phyloP scores from a whole-genome alignment of 176 grass and related monocot genomes.

The Triticum aestivum region IWGSC_CS_RefSeq_v2.1 NC_057798.1:218702839-218703338 shows the following conservation, averaged over 20 bases:
- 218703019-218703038: too few relatives aligned
- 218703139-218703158: conserved; percentile 51
- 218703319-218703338: conserved; percentile 58
- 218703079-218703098: not conserved
- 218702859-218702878: too few relatives aligned
- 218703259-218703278: conserved; percentile 18
- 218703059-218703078: too few relatives aligned
- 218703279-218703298: conserved; percentile 12
- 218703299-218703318: conserved; percentile 55
- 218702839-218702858: too few relatives aligned
- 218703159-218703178: conserved; percentile 37
- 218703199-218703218: conserved; percentile 31
- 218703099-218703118: not conserved
- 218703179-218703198: conserved; percentile 38
- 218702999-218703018: too few relatives aligned
- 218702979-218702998: too few relatives aligned
- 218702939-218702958: too few relatives aligned
- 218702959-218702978: too few relatives aligned
- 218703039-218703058: too few relatives aligned
- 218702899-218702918: too few relatives aligned
- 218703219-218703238: conserved; percentile 1
- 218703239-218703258: conserved; percentile 18
- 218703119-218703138: conserved; percentile 30
- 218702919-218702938: too few relatives aligned
- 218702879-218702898: too few relatives aligned